Evolutionary conservation across 78 protist species (phyloP).

Genomic region (Monosiga brevicollis): DNA sequence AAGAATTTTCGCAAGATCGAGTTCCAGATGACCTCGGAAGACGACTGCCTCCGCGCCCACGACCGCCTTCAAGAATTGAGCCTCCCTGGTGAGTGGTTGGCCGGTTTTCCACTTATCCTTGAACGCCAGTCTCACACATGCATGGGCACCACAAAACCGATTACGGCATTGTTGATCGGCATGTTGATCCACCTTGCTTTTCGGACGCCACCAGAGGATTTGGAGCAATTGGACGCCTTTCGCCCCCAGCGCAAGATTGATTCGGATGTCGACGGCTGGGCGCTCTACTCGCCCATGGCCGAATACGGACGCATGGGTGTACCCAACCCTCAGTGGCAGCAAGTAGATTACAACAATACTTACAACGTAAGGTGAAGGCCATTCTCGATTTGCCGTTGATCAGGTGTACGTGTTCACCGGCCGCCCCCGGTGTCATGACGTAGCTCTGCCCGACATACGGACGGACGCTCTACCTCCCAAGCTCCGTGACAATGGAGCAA

Average conservation of each 20-base stretch:
- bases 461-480: conserved; percentile 50
- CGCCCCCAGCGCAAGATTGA: too few species aligned
- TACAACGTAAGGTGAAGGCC: background rate
- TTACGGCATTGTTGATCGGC: background rate
- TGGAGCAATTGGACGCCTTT: too few species aligned
- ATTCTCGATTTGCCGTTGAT: background rate
- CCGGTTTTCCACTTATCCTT: too few species aligned
- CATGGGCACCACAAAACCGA: background rate
- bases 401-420: background rate
- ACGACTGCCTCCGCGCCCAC: too few species aligned
- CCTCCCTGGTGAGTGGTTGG: too few species aligned
- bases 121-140: too few species aligned
- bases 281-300: background rate
- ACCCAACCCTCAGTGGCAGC: conserved; percentile 1
- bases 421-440: background rate
- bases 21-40: too few species aligned
- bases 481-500: conserved; percentile 23
- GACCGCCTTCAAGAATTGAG: too few species aligned
- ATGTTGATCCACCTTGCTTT: too few species aligned
- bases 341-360: background rate
- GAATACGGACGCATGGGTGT: conserved; percentile 17
- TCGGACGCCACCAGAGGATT: too few species aligned
- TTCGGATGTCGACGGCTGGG: background rate
- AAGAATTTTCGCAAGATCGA: too few species aligned
- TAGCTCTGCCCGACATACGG: conserved; percentile 64